Evolutionary conservation across 148 eudicot species (phyloP), one percentile per base, ranked within the genome.

Genomic region (Cornus controversa): DNA sequence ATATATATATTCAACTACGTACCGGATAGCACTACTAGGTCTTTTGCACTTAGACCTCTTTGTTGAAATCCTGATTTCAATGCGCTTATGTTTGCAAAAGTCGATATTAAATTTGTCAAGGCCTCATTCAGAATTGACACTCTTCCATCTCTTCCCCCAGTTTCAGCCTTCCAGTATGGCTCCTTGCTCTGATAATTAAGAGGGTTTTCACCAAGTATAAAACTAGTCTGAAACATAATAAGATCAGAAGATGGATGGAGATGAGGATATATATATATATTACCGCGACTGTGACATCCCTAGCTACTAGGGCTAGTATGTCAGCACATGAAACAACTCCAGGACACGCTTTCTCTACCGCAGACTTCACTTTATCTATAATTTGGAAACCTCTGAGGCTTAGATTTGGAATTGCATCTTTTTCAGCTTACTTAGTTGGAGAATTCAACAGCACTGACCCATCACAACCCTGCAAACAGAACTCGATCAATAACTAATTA

Each of bases 111-210:
- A 69, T 78, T 60, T 31, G 50, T 26, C 40, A 74, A 70, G 23
- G 77, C 79, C 23, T 84, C 84, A 8, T 0, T 37, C 26, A 73
- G 5, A 40, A 25, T 34, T 15, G 83, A 84, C 27, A 80, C 79
- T 34, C 20, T 70, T 62, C 86, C 86, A 60, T 84, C 86, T 80
- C 86, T 64, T 74, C 86, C 73, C 3, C 86, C 86, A 25, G 80
- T 77, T 31, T 79, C 83, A 20, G 80, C 86, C 2, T 60, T 0
- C 73, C 81, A 84, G 16, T 6, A 77, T 24, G 77, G 84, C 40
- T 84, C 86, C 23, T 74, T 74, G 0, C 47, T 40, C 86, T 84
- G 86, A 67, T 27, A 14, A 72, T n/a, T 50, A n/a, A n/a, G 7
- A 28, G 11, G 67, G 37, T 22, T 27, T 20, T 28, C 36, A 26